These are phyloP conservation scores for Babesia ovis DNA, from an alignment of 169 alveolate species.

Conservation along the genomic window DNA sequence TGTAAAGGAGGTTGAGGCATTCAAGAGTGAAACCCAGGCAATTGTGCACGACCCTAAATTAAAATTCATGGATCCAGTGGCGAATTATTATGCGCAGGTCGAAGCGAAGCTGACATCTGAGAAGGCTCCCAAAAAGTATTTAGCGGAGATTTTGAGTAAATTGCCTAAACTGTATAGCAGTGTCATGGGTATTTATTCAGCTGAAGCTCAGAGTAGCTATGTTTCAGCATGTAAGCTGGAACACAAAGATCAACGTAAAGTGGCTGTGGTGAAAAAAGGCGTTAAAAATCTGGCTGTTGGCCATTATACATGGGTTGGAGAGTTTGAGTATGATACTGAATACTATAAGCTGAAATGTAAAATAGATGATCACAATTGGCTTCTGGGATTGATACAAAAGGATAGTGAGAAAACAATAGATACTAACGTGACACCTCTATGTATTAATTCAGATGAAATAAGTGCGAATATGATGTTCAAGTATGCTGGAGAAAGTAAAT, in stretches of 20 bases:
- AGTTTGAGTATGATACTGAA: background rate
- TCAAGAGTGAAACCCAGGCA: background rate
- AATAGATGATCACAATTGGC: background rate
- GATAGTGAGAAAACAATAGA: background rate
- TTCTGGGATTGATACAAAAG: background rate
- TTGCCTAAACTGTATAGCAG: background rate
- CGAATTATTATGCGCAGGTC: background rate
- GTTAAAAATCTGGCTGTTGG: background rate
- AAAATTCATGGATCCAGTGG: background rate
- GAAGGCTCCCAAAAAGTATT: background rate
- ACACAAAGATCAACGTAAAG: background rate
- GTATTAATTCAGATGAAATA: constrained; percentile 1
- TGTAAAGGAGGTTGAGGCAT: background rate
- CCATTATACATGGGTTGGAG: constrained; percentile 7
- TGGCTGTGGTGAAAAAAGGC: background rate
- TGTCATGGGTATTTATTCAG: background rate
- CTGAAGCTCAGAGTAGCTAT: background rate
- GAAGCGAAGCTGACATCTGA: background rate
- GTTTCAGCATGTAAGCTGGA: background rate
- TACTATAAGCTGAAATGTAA: background rate
- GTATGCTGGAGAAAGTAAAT: background rate
- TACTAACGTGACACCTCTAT: background rate
- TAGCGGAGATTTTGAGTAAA: background rate
- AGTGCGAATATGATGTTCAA: constrained; percentile 15
- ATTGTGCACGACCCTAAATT: background rate